phyloP scores from a whole-genome alignment of 2,329 filamentous ascomycete species.

The Clarireedia monteithiana region DNA sequence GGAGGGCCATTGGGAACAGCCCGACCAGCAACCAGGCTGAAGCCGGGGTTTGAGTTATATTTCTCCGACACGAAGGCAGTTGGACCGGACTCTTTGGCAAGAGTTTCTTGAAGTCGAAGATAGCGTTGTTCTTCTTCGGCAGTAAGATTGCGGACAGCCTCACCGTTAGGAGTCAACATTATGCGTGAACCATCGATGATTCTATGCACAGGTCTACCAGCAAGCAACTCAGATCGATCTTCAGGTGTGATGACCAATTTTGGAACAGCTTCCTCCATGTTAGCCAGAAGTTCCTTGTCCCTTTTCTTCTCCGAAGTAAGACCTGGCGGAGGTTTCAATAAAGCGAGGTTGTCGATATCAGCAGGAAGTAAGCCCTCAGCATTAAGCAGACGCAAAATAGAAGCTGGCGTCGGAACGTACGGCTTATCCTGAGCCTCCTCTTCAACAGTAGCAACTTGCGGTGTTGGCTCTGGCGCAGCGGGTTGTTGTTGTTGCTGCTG shows the following conservation, averaged over 20 bases:
- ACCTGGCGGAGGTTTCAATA: constrained; percentile 31
- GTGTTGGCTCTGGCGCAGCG: constrained; percentile 14
- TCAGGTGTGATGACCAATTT: constrained; percentile 44
- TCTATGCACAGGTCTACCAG: constrained; percentile 53
- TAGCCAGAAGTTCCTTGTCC: constrained; percentile 4
- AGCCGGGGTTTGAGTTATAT: constrained; percentile 48
- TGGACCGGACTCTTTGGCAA: constrained; percentile 46
- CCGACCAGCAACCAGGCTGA: constrained; percentile 55
- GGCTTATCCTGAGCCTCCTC: constrained; percentile 25
- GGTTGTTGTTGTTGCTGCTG: constrained; percentile 14
- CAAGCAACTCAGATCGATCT: constrained; percentile 47
- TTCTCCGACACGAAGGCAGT: constrained; percentile 49
- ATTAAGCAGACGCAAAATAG: constrained; percentile 34
- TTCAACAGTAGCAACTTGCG: constrained; percentile 18
- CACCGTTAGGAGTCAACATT: constrained; percentile 67
- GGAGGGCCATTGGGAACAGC: constrained; percentile 57
- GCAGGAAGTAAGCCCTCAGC: constrained; percentile 30
- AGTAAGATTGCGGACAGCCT: constrained; percentile 65
- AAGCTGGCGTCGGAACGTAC: constrained; percentile 23
- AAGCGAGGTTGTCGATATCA: constrained; percentile 23
- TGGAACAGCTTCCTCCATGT: constrained; percentile 20
- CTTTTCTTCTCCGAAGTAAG: constrained; percentile 4
- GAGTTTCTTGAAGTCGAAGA: constrained; percentile 55
- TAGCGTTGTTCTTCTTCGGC: constrained; percentile 63
- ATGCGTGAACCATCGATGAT: constrained; percentile 56